Conservation (phyloP, 345 rosid species). For the Trapa bicornis region DNA sequence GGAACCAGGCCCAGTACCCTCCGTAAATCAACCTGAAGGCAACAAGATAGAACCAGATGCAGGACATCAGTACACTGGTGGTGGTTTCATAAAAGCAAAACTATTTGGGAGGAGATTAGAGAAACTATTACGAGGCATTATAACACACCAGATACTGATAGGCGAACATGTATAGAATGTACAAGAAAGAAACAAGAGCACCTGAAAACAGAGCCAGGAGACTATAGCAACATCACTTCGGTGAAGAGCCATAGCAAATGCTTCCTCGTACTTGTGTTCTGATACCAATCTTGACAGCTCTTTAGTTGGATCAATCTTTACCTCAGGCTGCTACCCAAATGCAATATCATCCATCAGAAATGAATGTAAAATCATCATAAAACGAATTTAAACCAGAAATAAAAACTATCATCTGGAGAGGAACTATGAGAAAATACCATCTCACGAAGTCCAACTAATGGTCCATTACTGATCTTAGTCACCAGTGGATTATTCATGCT, state of each 20-base stretch:
- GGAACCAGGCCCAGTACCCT: constrained; percentile 33
- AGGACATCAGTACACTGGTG: neutral
- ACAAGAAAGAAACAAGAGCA: constrained; percentile 5
- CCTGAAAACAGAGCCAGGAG: constrained; percentile 72
- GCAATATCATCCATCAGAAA: neutral
- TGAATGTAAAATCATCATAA: neutral
- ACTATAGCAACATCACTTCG: constrained; percentile 61
- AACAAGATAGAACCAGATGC: neutral
- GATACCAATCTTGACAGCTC: constrained; percentile 43
- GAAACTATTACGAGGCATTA: neutral
- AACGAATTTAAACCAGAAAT: neutral
- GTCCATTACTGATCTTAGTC: constrained; percentile 45
- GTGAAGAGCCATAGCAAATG: constrained; percentile 47
- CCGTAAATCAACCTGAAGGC: constrained; percentile 45
- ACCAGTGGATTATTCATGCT: constrained; percentile 32
- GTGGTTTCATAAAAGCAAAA: neutral
- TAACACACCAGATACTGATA: neutral
- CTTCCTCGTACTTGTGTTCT: constrained; percentile 52
- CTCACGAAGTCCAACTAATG: constrained; percentile 38
- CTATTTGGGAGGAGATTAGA: neutral
- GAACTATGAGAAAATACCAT: constrained; percentile 21
- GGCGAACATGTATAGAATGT: neutral
- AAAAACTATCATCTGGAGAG: neutral
- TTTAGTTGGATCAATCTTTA: constrained; percentile 52
- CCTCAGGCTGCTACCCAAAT: constrained; percentile 26